These are phyloP conservation scores for Gnomoniopsis sp. DNA, from an alignment of 2,329 filamentous ascomycete species.

Conservation along the genomic window DNA sequence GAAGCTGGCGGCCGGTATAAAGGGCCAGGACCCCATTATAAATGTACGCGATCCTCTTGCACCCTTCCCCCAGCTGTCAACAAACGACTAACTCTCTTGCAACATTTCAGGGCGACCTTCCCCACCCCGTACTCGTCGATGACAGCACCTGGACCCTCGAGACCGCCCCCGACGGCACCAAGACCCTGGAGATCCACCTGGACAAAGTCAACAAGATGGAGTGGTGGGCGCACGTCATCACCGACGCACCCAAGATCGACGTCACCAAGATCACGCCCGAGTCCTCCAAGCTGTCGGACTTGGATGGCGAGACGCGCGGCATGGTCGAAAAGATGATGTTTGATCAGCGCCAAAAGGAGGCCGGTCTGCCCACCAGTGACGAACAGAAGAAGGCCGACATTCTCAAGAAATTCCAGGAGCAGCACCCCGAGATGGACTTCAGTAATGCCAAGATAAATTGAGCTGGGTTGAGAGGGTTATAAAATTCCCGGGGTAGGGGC, in stretches of 20 bases:
- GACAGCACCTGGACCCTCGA: conserved; percentile 95
- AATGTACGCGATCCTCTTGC: conserved; percentile 50
- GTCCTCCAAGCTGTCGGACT: conserved; percentile 83
- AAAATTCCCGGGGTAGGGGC: not conserved
- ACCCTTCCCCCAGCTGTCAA: not conserved
- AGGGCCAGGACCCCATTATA: conserved; percentile 83
- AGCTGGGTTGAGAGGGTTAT: not conserved
- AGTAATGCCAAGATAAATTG: conserved; percentile 65
- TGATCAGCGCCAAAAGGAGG: conserved; percentile 95
- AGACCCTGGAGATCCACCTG: conserved; percentile 74
- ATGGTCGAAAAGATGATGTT: conserved; percentile 99
- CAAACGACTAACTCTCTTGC: not conserved
- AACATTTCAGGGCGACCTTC: conserved; percentile 69
- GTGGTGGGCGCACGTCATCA: conserved; percentile 96
- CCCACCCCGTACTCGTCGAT: conserved; percentile 74
- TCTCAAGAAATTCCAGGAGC: conserved; percentile 84
- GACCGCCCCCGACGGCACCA: conserved; percentile 64
- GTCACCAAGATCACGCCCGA: conserved; percentile 93
- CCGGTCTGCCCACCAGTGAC: conserved; percentile 82
- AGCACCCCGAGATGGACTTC: conserved; percentile 73
- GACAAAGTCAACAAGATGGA: conserved; percentile 97
- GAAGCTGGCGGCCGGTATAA: conserved; percentile 75
- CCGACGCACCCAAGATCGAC: conserved; percentile 84
- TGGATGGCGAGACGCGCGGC: conserved; percentile 88
- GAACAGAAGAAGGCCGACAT: conserved; percentile 95